A percentile compares a stretch with the other conserved stretches of the same genome.
Evolutionary conservation across 192 early-diverging fungal genomes (phyloP).

Genomic region (Mortierella alpina): DNA sequence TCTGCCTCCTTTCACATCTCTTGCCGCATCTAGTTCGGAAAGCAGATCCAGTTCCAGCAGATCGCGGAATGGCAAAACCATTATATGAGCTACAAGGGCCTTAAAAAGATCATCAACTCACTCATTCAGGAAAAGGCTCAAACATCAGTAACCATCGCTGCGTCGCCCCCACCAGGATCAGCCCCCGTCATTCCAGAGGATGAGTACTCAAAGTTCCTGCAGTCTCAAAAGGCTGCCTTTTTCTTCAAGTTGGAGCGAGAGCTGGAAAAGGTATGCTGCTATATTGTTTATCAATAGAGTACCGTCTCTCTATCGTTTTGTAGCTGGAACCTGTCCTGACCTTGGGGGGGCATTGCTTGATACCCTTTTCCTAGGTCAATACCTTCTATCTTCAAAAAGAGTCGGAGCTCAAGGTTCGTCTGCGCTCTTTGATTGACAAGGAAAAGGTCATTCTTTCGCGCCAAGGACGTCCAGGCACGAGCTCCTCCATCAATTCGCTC

Average conservation of each 20-base stretch:
- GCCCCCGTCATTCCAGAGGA: constrained; percentile 53
- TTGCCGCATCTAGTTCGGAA: constrained; percentile 85
- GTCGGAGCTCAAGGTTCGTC: constrained; percentile 89
- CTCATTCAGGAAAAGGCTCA: constrained; percentile 64
- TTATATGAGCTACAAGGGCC: constrained; percentile 97
- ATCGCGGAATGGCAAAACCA: constrained; percentile 93
- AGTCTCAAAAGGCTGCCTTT: constrained; percentile 94
- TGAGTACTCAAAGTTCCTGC: constrained; percentile 65
- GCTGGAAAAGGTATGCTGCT: constrained; percentile 84
- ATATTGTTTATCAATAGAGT: constrained; percentile 18
- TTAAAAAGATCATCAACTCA: constrained; percentile 97
- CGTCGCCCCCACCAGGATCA: constrained; percentile 54
- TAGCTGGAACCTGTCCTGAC: neutral
- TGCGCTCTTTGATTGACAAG: constrained; percentile 86
- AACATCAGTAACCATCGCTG: constrained; percentile 54
- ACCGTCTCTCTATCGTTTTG: neutral
- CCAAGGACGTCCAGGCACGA: constrained; percentile 61
- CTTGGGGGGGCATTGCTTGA: neutral
- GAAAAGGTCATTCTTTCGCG: constrained; percentile 71
- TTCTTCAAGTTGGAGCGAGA: constrained; percentile 99
- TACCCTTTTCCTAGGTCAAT: constrained; percentile 75
- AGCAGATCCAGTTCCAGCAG: constrained; percentile 94
- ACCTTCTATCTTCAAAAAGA: constrained; percentile 98
- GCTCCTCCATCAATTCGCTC: constrained; percentile 76
- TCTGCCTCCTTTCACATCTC: neutral